Evolutionary conservation across 768 basidiomycete species (phyloP).

Genomic region (Podaxis sp.): DNA sequence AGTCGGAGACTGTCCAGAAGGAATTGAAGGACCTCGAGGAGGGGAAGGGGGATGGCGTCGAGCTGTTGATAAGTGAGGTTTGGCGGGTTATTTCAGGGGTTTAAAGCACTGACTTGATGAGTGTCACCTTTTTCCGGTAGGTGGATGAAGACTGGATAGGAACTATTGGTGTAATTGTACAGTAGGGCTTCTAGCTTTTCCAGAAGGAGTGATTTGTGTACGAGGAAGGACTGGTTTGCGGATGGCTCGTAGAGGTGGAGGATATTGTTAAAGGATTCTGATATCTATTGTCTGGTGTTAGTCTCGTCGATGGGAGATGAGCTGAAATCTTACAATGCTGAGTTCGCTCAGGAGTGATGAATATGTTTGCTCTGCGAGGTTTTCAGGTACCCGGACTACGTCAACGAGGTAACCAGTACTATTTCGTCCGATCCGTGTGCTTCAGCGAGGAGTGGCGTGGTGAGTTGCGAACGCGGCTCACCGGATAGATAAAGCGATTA

Average conservation of each 20-base stretch:
- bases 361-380: not conserved
- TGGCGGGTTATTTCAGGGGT: not conserved
- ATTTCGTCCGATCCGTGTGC: not conserved
- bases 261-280: constrained; percentile 37
- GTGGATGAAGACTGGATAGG: constrained; percentile 4
- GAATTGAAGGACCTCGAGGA: constrained; percentile 9
- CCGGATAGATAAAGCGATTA: constrained; percentile 12
- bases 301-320: not conserved
- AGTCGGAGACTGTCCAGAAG: constrained; percentile 3
- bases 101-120: not conserved
- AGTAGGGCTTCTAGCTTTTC: constrained; percentile 13
- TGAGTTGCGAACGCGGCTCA: not conserved
- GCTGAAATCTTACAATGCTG: not conserved
- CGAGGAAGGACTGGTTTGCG: constrained; percentile 55
- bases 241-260: constrained; percentile 44
- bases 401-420: constrained; percentile 14
- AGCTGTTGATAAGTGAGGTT: not conserved
- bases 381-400: not conserved
- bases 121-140: constrained; percentile 1
- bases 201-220: constrained; percentile 37
- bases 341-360: not conserved
- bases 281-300: not conserved
- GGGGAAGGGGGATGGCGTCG: constrained; percentile 7
- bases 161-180: not conserved
- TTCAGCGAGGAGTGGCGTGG: not conserved